Conservation (phyloP, 2,329 filamentous ascomycete species). For the Pseudocercospora pini-densiflorae region DNA sequence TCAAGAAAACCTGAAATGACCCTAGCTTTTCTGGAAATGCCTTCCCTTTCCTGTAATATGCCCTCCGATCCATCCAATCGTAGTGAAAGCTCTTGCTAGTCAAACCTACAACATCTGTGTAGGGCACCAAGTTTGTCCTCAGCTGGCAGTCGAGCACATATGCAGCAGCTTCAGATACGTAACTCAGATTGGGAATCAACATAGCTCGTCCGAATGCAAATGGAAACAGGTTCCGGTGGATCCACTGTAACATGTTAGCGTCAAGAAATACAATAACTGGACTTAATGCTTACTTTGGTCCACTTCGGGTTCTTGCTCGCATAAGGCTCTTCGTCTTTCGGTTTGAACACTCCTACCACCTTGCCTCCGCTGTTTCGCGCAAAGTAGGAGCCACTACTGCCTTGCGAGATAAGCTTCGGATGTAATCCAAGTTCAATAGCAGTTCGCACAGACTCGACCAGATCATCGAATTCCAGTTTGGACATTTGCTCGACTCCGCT, state of each 20-base stretch:
- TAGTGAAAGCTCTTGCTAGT: conserved; percentile 99
- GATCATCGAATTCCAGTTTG: conserved; percentile 79
- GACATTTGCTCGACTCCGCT: conserved; percentile 65
- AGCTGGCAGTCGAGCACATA: conserved; percentile 93
- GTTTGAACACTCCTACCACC: conserved; percentile 97
- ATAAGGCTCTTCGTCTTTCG: conserved; percentile 98
- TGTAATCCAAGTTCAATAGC: conserved; percentile 92
- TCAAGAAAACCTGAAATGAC: conserved; percentile 96
- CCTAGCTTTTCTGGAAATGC: conserved; percentile 86
- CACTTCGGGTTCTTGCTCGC: conserved; percentile 90
- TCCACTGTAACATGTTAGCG: conserved; percentile 61
- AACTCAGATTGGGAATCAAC: conserved; percentile 95
- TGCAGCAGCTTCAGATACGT: conserved; percentile 95
- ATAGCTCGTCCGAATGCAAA: conserved; percentile 96
- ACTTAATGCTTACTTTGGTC: not conserved
- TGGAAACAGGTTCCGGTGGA: conserved; percentile 95
- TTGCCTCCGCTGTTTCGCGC: conserved; percentile 89
- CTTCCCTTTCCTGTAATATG: conserved; percentile 85
- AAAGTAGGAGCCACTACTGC: conserved; percentile 98
- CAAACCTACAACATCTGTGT: conserved; percentile 91
- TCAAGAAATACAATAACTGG: conserved; percentile 54
- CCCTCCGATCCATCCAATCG: conserved; percentile 93
- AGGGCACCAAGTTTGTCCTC: conserved; percentile 89
- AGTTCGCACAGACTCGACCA: conserved; percentile 85
- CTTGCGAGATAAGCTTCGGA: conserved; percentile 94